phyloP scores from a whole-genome alignment of 1,284 basidiomycete species.

The Takashimella tepidaria region DNA sequence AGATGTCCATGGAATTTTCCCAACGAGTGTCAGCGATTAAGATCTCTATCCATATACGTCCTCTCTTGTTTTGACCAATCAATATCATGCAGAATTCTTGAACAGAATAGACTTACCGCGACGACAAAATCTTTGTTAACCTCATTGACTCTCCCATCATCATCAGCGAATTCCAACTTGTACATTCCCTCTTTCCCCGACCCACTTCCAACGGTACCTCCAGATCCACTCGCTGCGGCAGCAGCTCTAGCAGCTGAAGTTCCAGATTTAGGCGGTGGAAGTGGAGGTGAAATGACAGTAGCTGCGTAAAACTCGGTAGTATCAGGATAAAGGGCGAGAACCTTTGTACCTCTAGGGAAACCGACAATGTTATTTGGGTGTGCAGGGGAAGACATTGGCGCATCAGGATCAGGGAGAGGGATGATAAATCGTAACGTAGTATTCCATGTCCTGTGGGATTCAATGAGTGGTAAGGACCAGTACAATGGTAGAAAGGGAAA shows the following conservation, averaged over 20 bases:
- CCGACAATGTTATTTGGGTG: constrained; percentile 46
- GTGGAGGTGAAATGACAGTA: constrained; percentile 40
- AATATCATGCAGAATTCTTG: too few relatives aligned
- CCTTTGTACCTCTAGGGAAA: constrained; percentile 41
- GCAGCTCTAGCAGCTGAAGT: constrained; percentile 17
- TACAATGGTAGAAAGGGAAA: neutral
- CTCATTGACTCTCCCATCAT: constrained; percentile 36
- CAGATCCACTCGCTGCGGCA: constrained; percentile 20
- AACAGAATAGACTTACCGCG: too few relatives aligned
- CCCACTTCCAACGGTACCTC: too few relatives aligned
- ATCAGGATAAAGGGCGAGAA: constrained; percentile 52
- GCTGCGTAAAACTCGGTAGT: constrained; percentile 53
- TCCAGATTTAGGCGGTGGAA: constrained; percentile 31
- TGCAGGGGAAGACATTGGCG: constrained; percentile 32
- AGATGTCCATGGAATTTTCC: too few relatives aligned
- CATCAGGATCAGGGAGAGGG: constrained; percentile 47
- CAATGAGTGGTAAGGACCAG: neutral
- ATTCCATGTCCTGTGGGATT: constrained; percentile 44
- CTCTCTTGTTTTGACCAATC: too few relatives aligned
- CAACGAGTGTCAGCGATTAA: too few relatives aligned
- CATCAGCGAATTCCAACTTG: constrained; percentile 44
- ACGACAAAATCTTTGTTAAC: constrained; percentile 40
- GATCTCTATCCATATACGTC: too few relatives aligned
- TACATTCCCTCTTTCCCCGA: constrained; percentile 26
- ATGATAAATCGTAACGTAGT: constrained; percentile 50